Conservation (phyloP, 176 grass and related monocot genomes). For the Miscanthus lutarioriparius region DNA sequence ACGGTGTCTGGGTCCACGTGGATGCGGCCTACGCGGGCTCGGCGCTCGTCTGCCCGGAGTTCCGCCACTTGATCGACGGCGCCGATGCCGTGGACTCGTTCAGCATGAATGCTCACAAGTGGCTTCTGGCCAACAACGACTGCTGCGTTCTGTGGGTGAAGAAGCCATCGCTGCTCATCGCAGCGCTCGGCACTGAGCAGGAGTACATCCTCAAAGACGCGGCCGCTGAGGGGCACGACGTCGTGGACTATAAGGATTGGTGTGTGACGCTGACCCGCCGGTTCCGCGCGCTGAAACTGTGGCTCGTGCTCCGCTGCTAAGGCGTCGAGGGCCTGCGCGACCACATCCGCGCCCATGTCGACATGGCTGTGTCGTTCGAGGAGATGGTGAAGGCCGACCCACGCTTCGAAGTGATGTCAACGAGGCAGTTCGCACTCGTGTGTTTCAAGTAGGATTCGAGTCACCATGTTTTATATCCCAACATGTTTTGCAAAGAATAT, state of each 20-base stretch:
- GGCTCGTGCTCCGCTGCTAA: conserved; percentile 50
- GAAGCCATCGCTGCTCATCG: neutral
- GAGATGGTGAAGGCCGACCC: neutral
- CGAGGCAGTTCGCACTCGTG: conserved; percentile 38
- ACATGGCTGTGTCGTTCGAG: neutral
- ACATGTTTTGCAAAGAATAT: too few relatives aligned
- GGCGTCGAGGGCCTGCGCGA: neutral
- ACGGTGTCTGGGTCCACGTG: conserved; percentile 18
- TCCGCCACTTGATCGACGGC: neutral
- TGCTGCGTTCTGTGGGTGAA: conserved; percentile 21
- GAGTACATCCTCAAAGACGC: conserved; percentile 31
- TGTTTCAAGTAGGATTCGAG: neutral
- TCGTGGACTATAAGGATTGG: conserved; percentile 29
- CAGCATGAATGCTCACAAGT: conserved; percentile 28
- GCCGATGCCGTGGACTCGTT: conserved; percentile 18
- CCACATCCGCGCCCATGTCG: neutral
- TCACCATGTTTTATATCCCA: too few relatives aligned
- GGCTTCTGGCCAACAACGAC: conserved; percentile 26
- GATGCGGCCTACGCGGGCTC: conserved; percentile 7
- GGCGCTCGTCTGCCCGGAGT: conserved; percentile 13
- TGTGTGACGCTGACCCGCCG: conserved; percentile 19
- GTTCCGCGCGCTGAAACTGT: conserved; percentile 55
- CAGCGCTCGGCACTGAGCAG: conserved; percentile 19
- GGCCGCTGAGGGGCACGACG: neutral
- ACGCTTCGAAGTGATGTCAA: neutral